These are phyloP conservation scores for Actinomucor elegans DNA, from an alignment of 371 early-diverging fungal genomes.

Conservation along the genomic window DNA sequence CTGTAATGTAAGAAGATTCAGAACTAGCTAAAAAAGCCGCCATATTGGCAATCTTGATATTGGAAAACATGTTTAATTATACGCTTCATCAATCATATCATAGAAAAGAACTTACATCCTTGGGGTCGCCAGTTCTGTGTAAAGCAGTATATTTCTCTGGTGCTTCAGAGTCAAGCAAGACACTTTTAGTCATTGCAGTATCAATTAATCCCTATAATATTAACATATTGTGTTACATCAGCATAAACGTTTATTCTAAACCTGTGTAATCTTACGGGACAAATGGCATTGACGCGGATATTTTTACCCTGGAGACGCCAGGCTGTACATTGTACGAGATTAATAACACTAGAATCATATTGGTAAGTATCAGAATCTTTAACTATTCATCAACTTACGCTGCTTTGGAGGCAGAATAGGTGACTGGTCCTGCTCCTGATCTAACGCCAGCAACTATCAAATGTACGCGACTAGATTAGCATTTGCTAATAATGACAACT, in stretches of 20 bases:
- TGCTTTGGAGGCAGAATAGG: constrained; percentile 48
- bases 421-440: constrained; percentile 41
- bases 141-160: background rate
- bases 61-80: background rate
- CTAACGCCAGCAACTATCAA: constrained; percentile 43
- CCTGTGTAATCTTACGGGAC: constrained; percentile 44
- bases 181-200: constrained; percentile 48
- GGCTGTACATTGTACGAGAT: constrained; percentile 44
- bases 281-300: constrained; percentile 56
- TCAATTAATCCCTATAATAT: constrained; percentile 55
- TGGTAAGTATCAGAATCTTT: too few species aligned
- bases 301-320: constrained; percentile 44
- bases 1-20: constrained; percentile 4
- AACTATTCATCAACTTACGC: too few species aligned
- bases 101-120: background rate
- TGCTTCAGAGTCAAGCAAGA: background rate
- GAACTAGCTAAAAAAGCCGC: constrained; percentile 4
- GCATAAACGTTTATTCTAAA: background rate
- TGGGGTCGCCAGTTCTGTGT: background rate
- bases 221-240: too few species aligned
- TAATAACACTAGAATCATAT: constrained; percentile 48
- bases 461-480: background rate
- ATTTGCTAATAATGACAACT: too few species aligned
- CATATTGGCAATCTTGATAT: constrained; percentile 2
- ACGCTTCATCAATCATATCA: background rate